Base-by-base conservation (phyloP, 177 flowering plant species). In the Telopea speciosissima region DNA sequence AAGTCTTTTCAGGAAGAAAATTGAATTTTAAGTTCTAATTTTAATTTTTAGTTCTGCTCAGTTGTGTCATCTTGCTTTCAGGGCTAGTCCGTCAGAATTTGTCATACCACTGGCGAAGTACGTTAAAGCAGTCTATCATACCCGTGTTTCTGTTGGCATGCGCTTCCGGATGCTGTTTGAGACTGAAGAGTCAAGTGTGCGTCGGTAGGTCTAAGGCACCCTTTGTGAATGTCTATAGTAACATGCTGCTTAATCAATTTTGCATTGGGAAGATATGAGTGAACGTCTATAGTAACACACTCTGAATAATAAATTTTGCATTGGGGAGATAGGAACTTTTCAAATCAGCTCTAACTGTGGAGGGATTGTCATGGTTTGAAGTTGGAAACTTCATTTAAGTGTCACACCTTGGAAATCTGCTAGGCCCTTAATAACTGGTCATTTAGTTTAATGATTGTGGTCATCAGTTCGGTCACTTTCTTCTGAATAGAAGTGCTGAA, bases 141-240 rank as follows among this genome's bases (percentile, higher is more conserved):
- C 98, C 16, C 91, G 92, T 63, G 90, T 93, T 45, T 93, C 98
- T 74, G 97, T 93, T 76, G 98, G 98, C 61, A 91, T 93, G 98
- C 97, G 98, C 61, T 93, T 93, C 73, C 74, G 98, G 60, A 93
- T 93, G 98, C 82, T 88, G 66, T 91, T 93, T 78, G 98, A 92
- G 81, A 92, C 97, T 13, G 97, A 92, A 74, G 97, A 92, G 79
- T 92, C 97, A 17, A 88, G 94, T 74, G 95, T 93, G 17, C 89
- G 98, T 8, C 87, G 98, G 98, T 93, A 82, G 26, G 85, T 71
- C 17, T 62, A 26, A 25, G 9, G 40, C 40, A 36, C 40, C 3
- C 40, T 36, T 36, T 5, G 40, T 36, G 40, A 36, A 36, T 36
- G 40, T 36, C 40, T 4, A 36, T 36, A 8, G 40, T 36, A 36